Percentiles rank a stretch among this genome's conserved stretches.
Conservation (phyloP, 1,284 basidiomycete species). For the Taiwanofungus camphoratus region DNA sequence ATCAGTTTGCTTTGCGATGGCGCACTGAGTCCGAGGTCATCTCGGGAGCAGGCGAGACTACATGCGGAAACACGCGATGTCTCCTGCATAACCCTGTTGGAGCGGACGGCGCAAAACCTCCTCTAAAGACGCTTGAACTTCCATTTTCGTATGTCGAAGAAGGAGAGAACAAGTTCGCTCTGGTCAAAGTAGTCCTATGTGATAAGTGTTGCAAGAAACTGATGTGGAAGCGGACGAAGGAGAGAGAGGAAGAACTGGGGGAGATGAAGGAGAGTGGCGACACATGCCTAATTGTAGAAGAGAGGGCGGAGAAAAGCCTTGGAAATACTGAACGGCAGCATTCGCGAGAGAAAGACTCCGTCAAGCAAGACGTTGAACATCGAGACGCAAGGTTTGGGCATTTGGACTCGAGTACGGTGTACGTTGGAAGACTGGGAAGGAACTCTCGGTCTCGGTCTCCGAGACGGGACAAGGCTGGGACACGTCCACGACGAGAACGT, state of each 20-base stretch:
- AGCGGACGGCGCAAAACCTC: constrained; percentile 22
- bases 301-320: no score
- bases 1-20: constrained; percentile 84
- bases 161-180: constrained; percentile 66
- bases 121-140: constrained; percentile 70
- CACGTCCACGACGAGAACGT: no score
- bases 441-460: no score
- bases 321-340: no score
- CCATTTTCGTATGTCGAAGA: constrained; percentile 85
- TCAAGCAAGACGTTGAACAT: no score
- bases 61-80: constrained; percentile 86
- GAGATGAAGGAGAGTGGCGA: not conserved
- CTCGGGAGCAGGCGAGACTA: constrained; percentile 75
- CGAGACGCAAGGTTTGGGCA: no score
- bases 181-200: constrained; percentile 89
- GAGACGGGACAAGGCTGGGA: no score
- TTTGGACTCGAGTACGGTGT: no score
- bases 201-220: constrained; percentile 74
- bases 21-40: constrained; percentile 86
- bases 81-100: constrained; percentile 45
- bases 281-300: no score
- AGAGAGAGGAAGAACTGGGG: constrained; percentile 37
- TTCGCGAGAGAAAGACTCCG: no score
- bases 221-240: constrained; percentile 76
- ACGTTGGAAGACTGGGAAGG: no score